A percentile compares a stretch with the other conserved stretches of the same genome.
These are phyloP conservation scores for Cichorium intybus DNA, from an alignment of 140 eudicot genomes.

Conservation along the genomic window DNA sequence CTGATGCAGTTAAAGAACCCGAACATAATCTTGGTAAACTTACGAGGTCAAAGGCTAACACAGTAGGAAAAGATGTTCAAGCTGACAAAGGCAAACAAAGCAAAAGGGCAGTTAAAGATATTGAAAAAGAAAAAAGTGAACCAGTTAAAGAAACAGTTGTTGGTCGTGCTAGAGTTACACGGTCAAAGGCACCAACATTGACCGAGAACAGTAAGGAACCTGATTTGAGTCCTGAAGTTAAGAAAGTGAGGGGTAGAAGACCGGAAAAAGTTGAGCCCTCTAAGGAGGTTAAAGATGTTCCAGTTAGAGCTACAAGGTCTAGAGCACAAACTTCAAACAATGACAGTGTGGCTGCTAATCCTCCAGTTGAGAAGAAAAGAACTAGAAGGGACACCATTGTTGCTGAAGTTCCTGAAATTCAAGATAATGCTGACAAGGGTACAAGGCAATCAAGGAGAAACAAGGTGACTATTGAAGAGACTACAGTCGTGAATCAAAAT, in stretches of 20 bases:
- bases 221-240: conserved; percentile 12
- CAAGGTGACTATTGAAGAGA: background rate
- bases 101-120: conserved; percentile 15
- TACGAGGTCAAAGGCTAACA: conserved; percentile 32
- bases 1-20: conserved; percentile 12
- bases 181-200: conserved; percentile 29
- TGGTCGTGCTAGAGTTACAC: conserved; percentile 37
- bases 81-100: conserved; percentile 16
- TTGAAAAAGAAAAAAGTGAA: background rate
- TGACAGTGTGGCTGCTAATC: conserved; percentile 10
- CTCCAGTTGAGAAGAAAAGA: conserved; percentile 34
- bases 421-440: conserved; percentile 1
- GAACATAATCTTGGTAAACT: conserved; percentile 29
- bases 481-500: conserved; percentile 7
- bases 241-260: conserved; percentile 32
- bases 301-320: conserved; percentile 42
- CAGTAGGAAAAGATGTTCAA: conserved; percentile 17
- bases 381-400: conserved; percentile 21
- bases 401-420: conserved; percentile 12
- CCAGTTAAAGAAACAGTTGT: conserved; percentile 16
- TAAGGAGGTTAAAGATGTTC: conserved; percentile 21
- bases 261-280: conserved; percentile 9
- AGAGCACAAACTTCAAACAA: conserved; percentile 19
- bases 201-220: conserved; percentile 15
- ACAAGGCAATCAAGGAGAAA: conserved; percentile 19